These are phyloP conservation scores for Macrolepiota fuliginosa DNA, from an alignment of 768 basidiomycete species.

Conservation along the genomic window DNA sequence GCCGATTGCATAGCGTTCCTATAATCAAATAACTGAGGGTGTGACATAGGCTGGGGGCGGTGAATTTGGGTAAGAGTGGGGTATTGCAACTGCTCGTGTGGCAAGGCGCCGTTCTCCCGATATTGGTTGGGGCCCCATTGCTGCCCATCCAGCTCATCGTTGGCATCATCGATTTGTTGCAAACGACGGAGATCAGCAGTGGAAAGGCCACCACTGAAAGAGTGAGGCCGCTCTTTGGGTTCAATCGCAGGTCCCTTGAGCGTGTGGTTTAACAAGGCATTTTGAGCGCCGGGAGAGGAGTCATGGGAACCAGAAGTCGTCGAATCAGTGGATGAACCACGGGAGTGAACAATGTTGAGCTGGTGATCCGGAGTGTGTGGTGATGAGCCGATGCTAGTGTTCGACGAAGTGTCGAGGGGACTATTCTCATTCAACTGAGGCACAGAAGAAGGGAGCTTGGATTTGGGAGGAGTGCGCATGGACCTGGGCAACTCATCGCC, in stretches of 20 bases:
- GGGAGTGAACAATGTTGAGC: conserved; percentile 68
- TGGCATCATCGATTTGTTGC: conserved; percentile 60
- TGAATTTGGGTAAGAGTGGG: conserved; percentile 66
- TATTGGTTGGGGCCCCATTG: conserved; percentile 52
- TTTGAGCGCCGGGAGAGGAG: conserved; percentile 43
- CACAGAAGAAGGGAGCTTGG: conserved; percentile 52
- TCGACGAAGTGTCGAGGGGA: conserved; percentile 71
- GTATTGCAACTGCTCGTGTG: conserved; percentile 51
- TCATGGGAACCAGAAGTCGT: conserved; percentile 59
- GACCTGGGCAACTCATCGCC: conserved; percentile 49
- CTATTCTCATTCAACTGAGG: conserved; percentile 63
- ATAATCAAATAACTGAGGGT: conserved; percentile 33
- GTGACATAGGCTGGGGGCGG: conserved; percentile 49
- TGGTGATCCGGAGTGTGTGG: conserved; percentile 68
- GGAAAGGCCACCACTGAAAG: conserved; percentile 77
- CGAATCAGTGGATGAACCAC: conserved; percentile 81
- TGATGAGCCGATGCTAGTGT: conserved; percentile 70
- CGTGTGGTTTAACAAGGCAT: conserved; percentile 46
- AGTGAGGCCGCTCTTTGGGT: conserved; percentile 75
- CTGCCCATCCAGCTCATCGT: conserved; percentile 42
- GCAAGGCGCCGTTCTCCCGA: conserved; percentile 35
- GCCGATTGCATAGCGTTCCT: conserved; percentile 25
- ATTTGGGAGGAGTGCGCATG: conserved; percentile 68
- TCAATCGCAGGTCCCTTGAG: conserved; percentile 57
- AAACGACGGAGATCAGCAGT: conserved; percentile 72